phyloP scores from a whole-genome alignment of 2,329 filamentous ascomycete genomes.

The Clonostachys byssicola region DNA sequence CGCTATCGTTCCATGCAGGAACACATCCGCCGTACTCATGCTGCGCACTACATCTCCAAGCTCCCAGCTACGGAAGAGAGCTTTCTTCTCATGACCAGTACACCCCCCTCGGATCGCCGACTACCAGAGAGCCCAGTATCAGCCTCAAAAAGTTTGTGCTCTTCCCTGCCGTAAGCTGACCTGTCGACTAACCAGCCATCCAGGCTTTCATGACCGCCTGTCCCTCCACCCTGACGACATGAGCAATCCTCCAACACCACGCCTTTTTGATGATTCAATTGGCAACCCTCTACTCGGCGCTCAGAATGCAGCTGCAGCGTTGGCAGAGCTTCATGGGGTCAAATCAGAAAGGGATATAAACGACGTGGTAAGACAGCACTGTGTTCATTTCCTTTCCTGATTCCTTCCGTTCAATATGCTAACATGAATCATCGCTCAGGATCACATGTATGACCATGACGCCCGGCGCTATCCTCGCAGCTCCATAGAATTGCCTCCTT shows the following conservation, averaged over 20 bases:
- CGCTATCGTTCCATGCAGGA: conserved; percentile 98
- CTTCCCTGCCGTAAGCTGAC: conserved; percentile 5
- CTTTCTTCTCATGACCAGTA: conserved; percentile 94
- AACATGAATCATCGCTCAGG: conserved; percentile 26
- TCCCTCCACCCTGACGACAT: conserved; percentile 64
- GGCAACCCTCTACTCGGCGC: conserved; percentile 49
- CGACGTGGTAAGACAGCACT: conserved; percentile 60
- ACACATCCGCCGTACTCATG: conserved; percentile 95
- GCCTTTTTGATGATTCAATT: conserved; percentile 65
- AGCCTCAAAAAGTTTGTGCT: conserved; percentile 21
- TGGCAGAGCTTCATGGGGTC: conserved; percentile 78
- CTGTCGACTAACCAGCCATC: conserved; percentile 13
- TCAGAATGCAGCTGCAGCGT: conserved; percentile 74
- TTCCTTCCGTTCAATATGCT: conserved; percentile 3
- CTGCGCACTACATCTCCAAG: conserved; percentile 96
- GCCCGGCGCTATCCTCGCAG: conserved; percentile 58
- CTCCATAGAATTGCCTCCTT: conserved; percentile 69
- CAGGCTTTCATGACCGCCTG: conserved; percentile 55
- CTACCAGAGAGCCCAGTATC: conserved; percentile 30
- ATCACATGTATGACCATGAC: conserved; percentile 69
- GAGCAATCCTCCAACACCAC: conserved; percentile 64
- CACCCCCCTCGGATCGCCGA: conserved; percentile 71
- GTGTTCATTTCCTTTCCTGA: background rate
- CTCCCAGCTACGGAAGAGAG: conserved; percentile 97
- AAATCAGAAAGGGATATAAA: conserved; percentile 73